phyloP scores from a whole-genome alignment of 2,329 filamentous ascomycete species.

The Sarocladium brachiariae region DNA sequence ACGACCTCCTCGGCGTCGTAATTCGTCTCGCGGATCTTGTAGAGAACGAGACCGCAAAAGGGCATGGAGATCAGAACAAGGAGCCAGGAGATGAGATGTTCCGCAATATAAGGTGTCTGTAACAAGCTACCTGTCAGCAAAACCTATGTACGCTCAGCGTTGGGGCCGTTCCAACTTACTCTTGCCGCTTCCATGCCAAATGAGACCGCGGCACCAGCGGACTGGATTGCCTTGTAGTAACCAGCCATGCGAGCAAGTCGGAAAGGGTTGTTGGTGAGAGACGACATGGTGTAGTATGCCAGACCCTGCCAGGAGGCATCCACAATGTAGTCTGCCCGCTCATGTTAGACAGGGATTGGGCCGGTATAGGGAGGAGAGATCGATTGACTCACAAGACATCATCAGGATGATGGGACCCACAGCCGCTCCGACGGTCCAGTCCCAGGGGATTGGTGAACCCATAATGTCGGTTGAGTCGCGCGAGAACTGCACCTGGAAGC shows the following conservation, averaged over 20 bases:
- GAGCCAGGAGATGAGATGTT: conserved; percentile 19
- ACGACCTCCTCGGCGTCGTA: conserved; percentile 18
- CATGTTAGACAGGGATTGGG: conserved; percentile 2
- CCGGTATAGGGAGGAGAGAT: conserved; percentile 11
- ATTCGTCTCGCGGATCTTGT: conserved; percentile 17
- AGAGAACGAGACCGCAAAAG: conserved; percentile 16
- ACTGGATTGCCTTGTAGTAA: conserved; percentile 79
- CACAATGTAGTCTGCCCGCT: conserved; percentile 19
- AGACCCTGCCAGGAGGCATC: conserved; percentile 38
- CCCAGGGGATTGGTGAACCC: conserved; percentile 18
- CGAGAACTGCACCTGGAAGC: conserved; percentile 52
- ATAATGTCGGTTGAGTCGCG: conserved; percentile 14
- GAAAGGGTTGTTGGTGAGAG: conserved; percentile 65
- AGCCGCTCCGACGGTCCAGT: conserved; percentile 18
- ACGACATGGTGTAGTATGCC: conserved; percentile 68
- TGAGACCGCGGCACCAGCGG: conserved; percentile 57
- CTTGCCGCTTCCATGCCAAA: conserved; percentile 28
- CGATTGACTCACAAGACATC: conserved; percentile 15
- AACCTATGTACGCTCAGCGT: neutral
- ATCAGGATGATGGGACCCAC: conserved; percentile 20
- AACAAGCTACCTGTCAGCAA: conserved; percentile 1
- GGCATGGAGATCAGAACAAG: conserved; percentile 18
- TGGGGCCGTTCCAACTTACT: conserved; percentile 11
- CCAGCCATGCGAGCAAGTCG: conserved; percentile 69
- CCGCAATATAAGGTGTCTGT: conserved; percentile 18